A percentile compares a stretch with the other conserved stretches of the same genome.
These are phyloP conservation scores for Mimosa pudica DNA, from an alignment of 306 rosid species.

Conservation along the genomic window DNA sequence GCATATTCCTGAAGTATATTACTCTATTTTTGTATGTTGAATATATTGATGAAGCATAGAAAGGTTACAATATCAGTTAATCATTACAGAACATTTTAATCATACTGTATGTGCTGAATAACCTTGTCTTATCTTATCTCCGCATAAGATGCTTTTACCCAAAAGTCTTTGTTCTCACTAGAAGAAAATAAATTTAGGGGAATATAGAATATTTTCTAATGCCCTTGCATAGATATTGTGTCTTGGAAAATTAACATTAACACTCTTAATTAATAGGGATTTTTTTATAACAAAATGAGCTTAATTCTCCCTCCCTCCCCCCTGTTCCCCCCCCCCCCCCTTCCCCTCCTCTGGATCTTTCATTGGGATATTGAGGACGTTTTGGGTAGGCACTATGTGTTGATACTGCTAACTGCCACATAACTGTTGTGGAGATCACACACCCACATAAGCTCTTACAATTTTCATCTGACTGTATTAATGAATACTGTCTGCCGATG, in stretches of 20 bases:
- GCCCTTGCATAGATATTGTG: conserved; percentile 1
- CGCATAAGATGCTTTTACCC: neutral
- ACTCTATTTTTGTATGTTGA: neutral
- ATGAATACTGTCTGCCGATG: conserved; percentile 19
- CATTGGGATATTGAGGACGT: neutral
- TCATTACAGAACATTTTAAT: neutral
- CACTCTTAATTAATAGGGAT: neutral
- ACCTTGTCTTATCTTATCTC: neutral
- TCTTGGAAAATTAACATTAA: neutral
- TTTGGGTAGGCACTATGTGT: neutral
- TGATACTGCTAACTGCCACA: neutral
- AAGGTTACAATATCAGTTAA: neutral
- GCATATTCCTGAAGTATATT: neutral
- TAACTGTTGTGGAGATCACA: neutral
- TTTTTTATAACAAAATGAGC: neutral
- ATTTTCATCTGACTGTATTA: neutral
- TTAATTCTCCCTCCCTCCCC: neutral
- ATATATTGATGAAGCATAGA: neutral
- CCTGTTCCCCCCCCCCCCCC: no score
- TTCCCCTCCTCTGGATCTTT: neutral
- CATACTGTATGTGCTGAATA: neutral
- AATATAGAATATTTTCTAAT: neutral
- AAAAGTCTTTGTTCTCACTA: neutral
- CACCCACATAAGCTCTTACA: neutral
- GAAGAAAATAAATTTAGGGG: neutral